phyloP scores from a whole-genome alignment of 2,329 filamentous ascomycete genomes.

The Talaromyces atroroseus region DNA sequence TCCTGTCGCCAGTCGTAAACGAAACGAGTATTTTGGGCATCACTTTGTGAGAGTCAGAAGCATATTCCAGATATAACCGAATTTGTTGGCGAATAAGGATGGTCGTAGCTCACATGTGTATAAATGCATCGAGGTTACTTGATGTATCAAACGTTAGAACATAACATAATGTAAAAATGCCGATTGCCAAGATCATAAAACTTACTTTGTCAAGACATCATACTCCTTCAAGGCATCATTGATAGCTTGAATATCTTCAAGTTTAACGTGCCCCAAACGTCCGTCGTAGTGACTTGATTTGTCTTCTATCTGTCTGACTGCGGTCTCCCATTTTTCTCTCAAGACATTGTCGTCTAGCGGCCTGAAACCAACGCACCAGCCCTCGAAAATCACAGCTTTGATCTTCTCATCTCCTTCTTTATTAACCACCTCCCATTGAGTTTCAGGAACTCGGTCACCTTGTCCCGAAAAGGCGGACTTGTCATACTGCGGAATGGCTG shows the following conservation, averaged over 20 bases:
- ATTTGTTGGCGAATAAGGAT: neutral
- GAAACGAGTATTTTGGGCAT: slow-evolving; percentile 66
- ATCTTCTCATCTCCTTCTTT: slow-evolving; percentile 31
- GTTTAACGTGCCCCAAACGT: slow-evolving; percentile 49
- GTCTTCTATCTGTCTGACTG: slow-evolving; percentile 43
- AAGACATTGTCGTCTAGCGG: slow-evolving; percentile 53
- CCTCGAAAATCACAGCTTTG: slow-evolving; percentile 73
- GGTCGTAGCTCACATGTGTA: slow-evolving; percentile 51
- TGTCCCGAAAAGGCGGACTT: slow-evolving; percentile 71
- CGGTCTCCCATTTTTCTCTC: slow-evolving; percentile 50
- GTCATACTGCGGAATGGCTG: slow-evolving; percentile 71
- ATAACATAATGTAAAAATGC: neutral
- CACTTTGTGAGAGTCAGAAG: slow-evolving; percentile 31
- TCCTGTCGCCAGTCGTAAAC: slow-evolving; percentile 82
- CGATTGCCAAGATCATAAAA: neutral
- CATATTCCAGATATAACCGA: neutral
- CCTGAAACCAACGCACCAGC: slow-evolving; percentile 85
- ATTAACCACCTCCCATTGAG: slow-evolving; percentile 55
- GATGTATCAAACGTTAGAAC: neutral
- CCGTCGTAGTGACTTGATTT: slow-evolving; percentile 40
- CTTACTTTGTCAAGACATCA: slow-evolving; percentile 52
- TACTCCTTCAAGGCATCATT: slow-evolving; percentile 56
- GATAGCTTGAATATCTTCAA: slow-evolving; percentile 53
- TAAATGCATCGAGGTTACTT: slow-evolving; percentile 55
- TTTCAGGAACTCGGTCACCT: slow-evolving; percentile 65